Conservation (phyloP, 2,329 filamentous ascomycete genomes). For the Gaeumannomyces sp. region DNA sequence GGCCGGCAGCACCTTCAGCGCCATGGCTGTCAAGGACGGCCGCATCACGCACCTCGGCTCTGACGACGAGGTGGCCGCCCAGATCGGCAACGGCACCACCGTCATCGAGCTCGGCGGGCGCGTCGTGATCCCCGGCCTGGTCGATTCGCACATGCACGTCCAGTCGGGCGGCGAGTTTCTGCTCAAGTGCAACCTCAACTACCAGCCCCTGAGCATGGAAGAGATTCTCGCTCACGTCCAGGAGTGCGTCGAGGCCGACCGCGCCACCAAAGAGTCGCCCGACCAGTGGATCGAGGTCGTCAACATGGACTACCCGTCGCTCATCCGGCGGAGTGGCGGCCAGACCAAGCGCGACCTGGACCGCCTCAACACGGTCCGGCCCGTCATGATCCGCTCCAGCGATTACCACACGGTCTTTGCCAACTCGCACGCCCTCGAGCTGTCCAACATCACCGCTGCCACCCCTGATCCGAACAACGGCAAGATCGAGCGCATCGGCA, state of each 20-base stretch:
- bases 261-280: background rate
- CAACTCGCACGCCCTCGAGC: constrained; percentile 5
- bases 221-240: constrained; percentile 1
- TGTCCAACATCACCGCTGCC: background rate
- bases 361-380: constrained; percentile 1
- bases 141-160: constrained; percentile 6
- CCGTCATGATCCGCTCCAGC: constrained; percentile 4
- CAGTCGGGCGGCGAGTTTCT: constrained; percentile 3
- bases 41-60: background rate
- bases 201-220: constrained; percentile 4
- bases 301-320: constrained; percentile 2
- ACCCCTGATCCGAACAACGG: constrained; percentile 1
- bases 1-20: constrained; percentile 1
- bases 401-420: constrained; percentile 4
- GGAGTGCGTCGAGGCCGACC: constrained; percentile 2
- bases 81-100: constrained; percentile 2
- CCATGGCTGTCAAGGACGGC: background rate
- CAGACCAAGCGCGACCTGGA: constrained; percentile 2
- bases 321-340: background rate
- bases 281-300: constrained; percentile 2
- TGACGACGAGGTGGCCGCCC: background rate
- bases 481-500: constrained; percentile 3
- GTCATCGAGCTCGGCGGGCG: constrained; percentile 1
- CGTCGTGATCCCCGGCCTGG: constrained; percentile 1
- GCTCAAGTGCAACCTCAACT: constrained; percentile 7